Conservation (phyloP, 306 rosid species). For the Trifolium fragiferum region DNA sequence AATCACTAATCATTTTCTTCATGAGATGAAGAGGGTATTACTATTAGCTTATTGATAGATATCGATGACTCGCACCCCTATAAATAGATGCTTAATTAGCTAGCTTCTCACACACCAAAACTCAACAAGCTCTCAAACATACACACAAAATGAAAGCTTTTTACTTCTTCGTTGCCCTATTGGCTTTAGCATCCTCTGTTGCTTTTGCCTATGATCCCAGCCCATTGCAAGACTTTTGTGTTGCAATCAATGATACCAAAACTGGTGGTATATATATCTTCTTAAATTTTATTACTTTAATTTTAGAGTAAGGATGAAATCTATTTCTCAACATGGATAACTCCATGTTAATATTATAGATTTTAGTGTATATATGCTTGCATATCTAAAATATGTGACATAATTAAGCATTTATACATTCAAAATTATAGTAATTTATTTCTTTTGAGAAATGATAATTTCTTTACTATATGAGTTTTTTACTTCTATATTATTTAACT, state of each 20-base stretch:
- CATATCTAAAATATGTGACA: too few species aligned
- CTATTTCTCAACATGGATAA: too few species aligned
- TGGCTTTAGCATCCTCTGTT: conserved; percentile 39
- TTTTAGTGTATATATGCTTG: neutral
- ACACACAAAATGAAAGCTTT: conserved; percentile 18
- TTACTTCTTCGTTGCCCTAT: conserved; percentile 4
- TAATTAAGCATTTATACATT: neutral
- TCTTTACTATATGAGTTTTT: neutral
- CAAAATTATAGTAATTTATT: too few species aligned
- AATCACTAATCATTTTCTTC: too few species aligned
- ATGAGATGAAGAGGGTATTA: too few species aligned
- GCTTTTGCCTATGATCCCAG: conserved; percentile 50
- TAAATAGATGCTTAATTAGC: conserved; percentile 29
- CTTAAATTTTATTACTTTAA: neutral
- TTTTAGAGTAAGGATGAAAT: too few species aligned
- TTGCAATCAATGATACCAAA: conserved; percentile 45
- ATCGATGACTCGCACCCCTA: conserved; percentile 13
- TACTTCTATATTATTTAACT: neutral
- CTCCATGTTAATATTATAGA: neutral
- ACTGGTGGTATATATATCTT: conserved; percentile 38
- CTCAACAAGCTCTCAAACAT: conserved; percentile 2
- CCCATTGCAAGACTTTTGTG: conserved; percentile 51
- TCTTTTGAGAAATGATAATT: neutral
- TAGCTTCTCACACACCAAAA: conserved; percentile 14
- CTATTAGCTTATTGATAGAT: neutral